phyloP scores from a whole-genome alignment of 192 early-diverging fungal genomes.

The Coemansia sp. region DNA sequence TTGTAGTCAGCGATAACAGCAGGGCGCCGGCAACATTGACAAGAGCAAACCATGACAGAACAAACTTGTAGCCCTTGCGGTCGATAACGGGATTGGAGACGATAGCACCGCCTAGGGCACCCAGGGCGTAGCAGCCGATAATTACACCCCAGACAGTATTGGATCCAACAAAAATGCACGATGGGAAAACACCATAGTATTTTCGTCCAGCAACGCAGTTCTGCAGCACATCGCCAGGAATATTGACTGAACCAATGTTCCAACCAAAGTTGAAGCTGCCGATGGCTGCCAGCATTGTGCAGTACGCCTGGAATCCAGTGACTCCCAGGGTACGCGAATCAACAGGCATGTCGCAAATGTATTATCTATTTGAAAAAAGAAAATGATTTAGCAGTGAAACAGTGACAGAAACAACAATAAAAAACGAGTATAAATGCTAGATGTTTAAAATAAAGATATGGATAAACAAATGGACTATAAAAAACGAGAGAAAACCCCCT shows the following conservation, averaged over 20 bases:
- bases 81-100: conserved; percentile 59
- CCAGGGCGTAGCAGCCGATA: conserved; percentile 60
- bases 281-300: conserved; percentile 50
- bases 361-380: neutral
- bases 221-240: conserved; percentile 59
- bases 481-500: neutral
- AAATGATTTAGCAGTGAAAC: neutral
- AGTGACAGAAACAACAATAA: too few relatives aligned
- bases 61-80: conserved; percentile 61
- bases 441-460: neutral
- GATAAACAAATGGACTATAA: neutral
- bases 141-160: conserved; percentile 59
- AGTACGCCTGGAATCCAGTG: conserved; percentile 51
- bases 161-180: conserved; percentile 40
- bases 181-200: conserved; percentile 50
- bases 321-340: conserved; percentile 50
- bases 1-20: conserved; percentile 61
- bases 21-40: conserved; percentile 65
- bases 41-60: conserved; percentile 68
- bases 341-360: conserved; percentile 29
- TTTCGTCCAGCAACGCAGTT: conserved; percentile 55
- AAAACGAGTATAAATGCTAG: too few relatives aligned
- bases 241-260: conserved; percentile 60
- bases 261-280: conserved; percentile 59
- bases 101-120: conserved; percentile 67